Evolutionary conservation across 768 basidiomycete genomes (phyloP), one percentile per base, ranked within the genome.

Genomic region (Amyloporia xantha): DNA sequence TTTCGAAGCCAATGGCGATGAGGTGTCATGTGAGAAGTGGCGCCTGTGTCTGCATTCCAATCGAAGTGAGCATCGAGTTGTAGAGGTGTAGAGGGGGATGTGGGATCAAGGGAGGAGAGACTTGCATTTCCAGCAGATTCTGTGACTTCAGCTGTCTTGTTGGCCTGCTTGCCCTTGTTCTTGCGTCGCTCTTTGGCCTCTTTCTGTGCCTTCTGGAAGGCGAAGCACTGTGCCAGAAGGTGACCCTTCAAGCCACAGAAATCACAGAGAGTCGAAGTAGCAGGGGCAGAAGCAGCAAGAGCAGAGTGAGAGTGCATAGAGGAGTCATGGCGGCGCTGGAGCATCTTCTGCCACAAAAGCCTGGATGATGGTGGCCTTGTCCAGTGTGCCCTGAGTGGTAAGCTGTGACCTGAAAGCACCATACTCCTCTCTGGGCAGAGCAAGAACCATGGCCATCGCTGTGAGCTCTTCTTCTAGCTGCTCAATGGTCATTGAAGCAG

Each of bases 11-110:
- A 66, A 35, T 61, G 43, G 3, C 58, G 52, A 51, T 67, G 62
- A 13, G 66, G 61, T 2, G 63, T 64, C 66, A 67, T 68, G 58
- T 66, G 60, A 49, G 58, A 54, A 51, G 66, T 62, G 52, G 65
- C 63, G 25, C 64, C 66, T 54, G 62, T 65, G 55, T 68, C 65
- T 46, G 54, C 49, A 43, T 57, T 66, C 62, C 63, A 66, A 41
- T 6, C 9, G 38, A 40, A 40, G 38, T 40, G 6, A 33, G 30
- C 30, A 33, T 33, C 30, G 15, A 33, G 30, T 15, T 33, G 30
- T 7, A 33, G 30, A 7, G 30, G 30, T 33, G 30, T 33, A 33
- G 30, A 33, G 30, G 30, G 30, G 9, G 30, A 33, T 7, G 30
- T 7, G 38, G 38, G 38, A 6, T 33, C 30, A 33, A 33, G 30